Conservation (phyloP, 306 rosid genomes). For the Prunus padus region DNA sequence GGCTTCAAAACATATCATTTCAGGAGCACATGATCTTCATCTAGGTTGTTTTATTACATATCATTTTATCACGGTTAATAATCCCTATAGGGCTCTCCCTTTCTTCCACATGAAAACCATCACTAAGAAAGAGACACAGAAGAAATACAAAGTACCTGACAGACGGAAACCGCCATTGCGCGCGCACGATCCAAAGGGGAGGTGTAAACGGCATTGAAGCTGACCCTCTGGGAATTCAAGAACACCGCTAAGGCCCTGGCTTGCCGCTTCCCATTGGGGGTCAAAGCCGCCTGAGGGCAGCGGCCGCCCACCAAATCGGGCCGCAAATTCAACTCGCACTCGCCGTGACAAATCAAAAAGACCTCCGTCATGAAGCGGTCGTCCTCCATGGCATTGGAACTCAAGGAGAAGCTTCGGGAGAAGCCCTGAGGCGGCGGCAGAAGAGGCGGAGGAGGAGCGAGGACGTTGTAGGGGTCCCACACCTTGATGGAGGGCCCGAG, state of each 20-base stretch:
- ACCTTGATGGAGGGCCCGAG: constrained; percentile 89
- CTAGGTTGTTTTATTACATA: too few species aligned
- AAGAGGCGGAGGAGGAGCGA: constrained; percentile 71
- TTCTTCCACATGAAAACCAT: not conserved
- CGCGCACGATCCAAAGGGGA: constrained; percentile 88
- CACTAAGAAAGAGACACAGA: not conserved
- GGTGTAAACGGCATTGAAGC: constrained; percentile 69
- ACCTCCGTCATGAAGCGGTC: constrained; percentile 73
- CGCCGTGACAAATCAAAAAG: constrained; percentile 82
- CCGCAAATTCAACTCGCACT: constrained; percentile 70
- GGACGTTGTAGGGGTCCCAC: constrained; percentile 96
- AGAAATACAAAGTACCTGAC: constrained; percentile 47
- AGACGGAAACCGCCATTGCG: constrained; percentile 68
- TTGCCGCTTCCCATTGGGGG: constrained; percentile 73
- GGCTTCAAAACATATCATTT: not conserved
- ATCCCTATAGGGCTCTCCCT: not conserved
- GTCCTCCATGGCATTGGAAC: constrained; percentile 39
- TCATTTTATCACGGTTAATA: too few species aligned
- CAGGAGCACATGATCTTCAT: not conserved
- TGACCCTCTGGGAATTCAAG: constrained; percentile 76
- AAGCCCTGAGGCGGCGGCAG: constrained; percentile 55
- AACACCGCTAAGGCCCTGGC: constrained; percentile 95
- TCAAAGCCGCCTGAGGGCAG: constrained; percentile 61
- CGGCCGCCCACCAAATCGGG: constrained; percentile 80
- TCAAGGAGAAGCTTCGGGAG: constrained; percentile 49